Evolutionary conservation across 768 basidiomycete species (phyloP).

Genomic region (Collybia sp.): DNA sequence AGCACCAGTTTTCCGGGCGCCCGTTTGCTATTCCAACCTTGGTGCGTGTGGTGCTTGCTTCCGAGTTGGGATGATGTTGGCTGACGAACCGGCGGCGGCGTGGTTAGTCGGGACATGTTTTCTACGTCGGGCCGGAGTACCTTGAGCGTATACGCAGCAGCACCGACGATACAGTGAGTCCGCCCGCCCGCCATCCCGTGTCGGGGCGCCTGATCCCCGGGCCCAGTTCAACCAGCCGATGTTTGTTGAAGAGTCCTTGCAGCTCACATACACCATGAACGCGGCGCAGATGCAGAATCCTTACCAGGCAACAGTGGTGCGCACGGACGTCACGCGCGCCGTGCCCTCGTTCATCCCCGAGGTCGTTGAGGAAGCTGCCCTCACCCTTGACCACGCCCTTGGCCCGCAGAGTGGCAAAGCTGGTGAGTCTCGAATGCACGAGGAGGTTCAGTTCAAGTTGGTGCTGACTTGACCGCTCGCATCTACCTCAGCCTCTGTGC

Average conservation of each 20-base stretch:
- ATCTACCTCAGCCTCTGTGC: slow-evolving; percentile 18
- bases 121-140: slow-evolving; percentile 26
- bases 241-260: slow-evolving; percentile 28
- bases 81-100: too few species aligned
- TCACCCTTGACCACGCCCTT: slow-evolving; percentile 25
- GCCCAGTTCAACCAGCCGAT: slow-evolving; percentile 28
- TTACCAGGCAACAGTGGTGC: slow-evolving; percentile 28
- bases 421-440: slow-evolving; percentile 3
- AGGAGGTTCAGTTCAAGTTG: too few species aligned
- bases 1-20: slow-evolving; percentile 18
- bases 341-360: slow-evolving; percentile 31
- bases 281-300: slow-evolving; percentile 25
- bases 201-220: not conserved
- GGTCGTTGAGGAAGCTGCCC: slow-evolving; percentile 28
- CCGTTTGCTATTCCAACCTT: slow-evolving; percentile 31
- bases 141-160: slow-evolving; percentile 23
- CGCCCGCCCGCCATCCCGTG: not conserved
- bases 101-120: slow-evolving; percentile 24
- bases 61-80: too few species aligned
- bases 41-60: slow-evolving; percentile 9
- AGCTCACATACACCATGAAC: slow-evolving; percentile 32
- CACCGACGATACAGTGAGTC: slow-evolving; percentile 26
- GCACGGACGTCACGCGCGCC: slow-evolving; percentile 30
- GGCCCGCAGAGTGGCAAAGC: slow-evolving; percentile 5
- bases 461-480: not conserved